phyloP scores from a whole-genome alignment of 257 asterid species.

The Salvia splendens region DNA sequence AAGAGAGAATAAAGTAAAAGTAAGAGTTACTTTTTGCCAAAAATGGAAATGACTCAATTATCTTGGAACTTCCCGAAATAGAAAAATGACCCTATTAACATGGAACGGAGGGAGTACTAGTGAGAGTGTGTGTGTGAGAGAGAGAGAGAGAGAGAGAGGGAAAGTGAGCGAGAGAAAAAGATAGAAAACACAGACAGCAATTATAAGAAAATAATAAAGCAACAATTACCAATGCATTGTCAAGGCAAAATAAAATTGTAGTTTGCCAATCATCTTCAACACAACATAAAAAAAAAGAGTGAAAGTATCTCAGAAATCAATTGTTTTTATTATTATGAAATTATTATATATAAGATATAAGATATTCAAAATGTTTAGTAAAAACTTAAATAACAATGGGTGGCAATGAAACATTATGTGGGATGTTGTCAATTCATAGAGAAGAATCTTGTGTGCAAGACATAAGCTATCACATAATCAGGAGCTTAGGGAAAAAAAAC shows the following conservation, averaged over 20 bases:
- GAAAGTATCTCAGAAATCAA: not conserved
- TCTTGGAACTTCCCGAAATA: too few species aligned
- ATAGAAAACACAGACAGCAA: not conserved
- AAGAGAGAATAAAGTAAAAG: too few species aligned
- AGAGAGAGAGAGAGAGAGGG: not conserved
- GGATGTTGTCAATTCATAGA: slow-evolving; percentile 1
- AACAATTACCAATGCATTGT: slow-evolving; percentile 4
- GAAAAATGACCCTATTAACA: too few species aligned
- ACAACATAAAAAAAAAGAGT: not conserved
- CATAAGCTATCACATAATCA: slow-evolving; percentile 9
- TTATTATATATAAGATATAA: slow-evolving; percentile 3
- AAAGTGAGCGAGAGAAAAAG: too few species aligned
- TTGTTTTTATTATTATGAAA: not conserved
- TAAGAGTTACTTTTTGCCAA: too few species aligned
- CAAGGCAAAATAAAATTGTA: not conserved
- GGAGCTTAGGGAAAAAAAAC: not conserved
- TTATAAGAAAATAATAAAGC: not conserved
- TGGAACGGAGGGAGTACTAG: too few species aligned
- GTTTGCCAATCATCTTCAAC: not conserved
- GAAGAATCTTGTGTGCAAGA: slow-evolving; percentile 3
- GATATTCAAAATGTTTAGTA: not conserved
- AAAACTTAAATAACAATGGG: not conserved
- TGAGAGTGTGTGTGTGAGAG: not conserved
- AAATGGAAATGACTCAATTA: too few species aligned
- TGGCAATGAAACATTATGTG: not conserved